A percentile compares a stretch with the other conserved stretches of the same genome.
These are phyloP conservation scores for Suillus sp. DNA, from an alignment of 768 basidiomycete genomes.

Conservation along the genomic window DNA sequence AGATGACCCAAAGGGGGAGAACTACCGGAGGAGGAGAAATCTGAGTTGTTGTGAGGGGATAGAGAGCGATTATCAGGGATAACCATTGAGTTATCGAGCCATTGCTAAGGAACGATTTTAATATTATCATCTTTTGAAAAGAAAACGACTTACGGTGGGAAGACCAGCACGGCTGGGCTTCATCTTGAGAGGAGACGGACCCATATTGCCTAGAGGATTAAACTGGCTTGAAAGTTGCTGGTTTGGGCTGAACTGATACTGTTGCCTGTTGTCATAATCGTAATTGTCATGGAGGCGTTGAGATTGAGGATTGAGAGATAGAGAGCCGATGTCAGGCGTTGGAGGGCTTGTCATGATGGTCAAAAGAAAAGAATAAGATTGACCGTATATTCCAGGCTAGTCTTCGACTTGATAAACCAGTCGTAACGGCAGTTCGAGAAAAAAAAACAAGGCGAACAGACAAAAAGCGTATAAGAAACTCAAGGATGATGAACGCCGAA, in stretches of 20 bases:
- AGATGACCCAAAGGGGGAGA: slow-evolving; percentile 63
- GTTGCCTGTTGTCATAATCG: slow-evolving; percentile 74
- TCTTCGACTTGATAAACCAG: slow-evolving; percentile 24
- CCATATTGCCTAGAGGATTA: slow-evolving; percentile 51
- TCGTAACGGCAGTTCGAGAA: slow-evolving; percentile 37
- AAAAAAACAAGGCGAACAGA: slow-evolving; percentile 32
- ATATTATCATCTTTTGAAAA: slow-evolving; percentile 26
- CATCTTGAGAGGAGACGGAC: slow-evolving; percentile 73
- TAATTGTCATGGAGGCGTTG: slow-evolving; percentile 87
- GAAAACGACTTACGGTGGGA: slow-evolving; percentile 61
- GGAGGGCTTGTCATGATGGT: slow-evolving; percentile 78
- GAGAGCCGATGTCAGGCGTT: slow-evolving; percentile 72
- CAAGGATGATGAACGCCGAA: slow-evolving; percentile 18
- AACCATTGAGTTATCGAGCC: slow-evolving; percentile 65
- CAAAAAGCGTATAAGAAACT: slow-evolving; percentile 26
- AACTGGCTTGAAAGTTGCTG: slow-evolving; percentile 51
- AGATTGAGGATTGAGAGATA: slow-evolving; percentile 66
- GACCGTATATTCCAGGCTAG: slow-evolving; percentile 16
- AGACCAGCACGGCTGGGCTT: slow-evolving; percentile 69
- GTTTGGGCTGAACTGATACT: slow-evolving; percentile 72
- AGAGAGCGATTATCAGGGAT: slow-evolving; percentile 74
- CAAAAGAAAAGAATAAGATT: slow-evolving; percentile 10
- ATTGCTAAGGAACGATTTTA: slow-evolving; percentile 59
- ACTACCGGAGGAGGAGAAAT: slow-evolving; percentile 85
- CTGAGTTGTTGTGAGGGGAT: slow-evolving; percentile 85